Evolutionary conservation across 1,284 basidiomycete species (phyloP), one percentile per base, ranked within the genome.

Genomic region (Mycena sp.): DNA sequence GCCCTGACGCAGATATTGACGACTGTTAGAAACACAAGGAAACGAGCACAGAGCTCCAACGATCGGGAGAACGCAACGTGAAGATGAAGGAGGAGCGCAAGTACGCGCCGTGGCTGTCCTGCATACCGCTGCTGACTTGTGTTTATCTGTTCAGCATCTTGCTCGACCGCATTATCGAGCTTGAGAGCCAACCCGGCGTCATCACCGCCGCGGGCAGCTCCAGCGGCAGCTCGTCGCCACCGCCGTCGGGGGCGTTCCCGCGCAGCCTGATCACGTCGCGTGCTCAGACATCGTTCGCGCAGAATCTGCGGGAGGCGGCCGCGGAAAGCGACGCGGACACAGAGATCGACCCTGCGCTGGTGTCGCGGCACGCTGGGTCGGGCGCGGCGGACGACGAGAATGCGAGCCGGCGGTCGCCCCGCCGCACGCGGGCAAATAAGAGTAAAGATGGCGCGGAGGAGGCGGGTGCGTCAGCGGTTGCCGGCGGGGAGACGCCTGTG

Each of bases 141-240:
- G 16, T 26, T 37, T 50, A 12, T 32, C 46, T 62, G 41, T 54
- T 43, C 71, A 90, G 87, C 59, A 72, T 81, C 59, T 76, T 88
- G 37, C 77, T 87, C 9, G 85, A 87, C 67, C 84, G 87, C 38
- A 85, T 88, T 67, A 77, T 80, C 65, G 87, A 88, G 65, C 81
- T 89, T 32, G 86, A 89, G 73, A 72, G 74, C n/a, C 73, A 70
- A 68, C 69, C 74, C 48, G 61, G 65, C n/a, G 50, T 63, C 30
- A 40, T 63, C 14, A 28, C 25, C 6, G 21, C 46, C 10, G 26
- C 23, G n/a, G 44, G 32, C 30, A n/a, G 37, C 16, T 9, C 49
- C 46, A n/a, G n/a, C n/a, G n/a, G n/a, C n/a, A n/a, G n/a, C n/a
- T n/a, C n/a, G 32, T 7, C 32, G 32, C 9, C 32, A 14, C 9